These are phyloP conservation scores for Microdochium bolleyi DNA, from an alignment of 2,329 filamentous ascomycete genomes.

Conservation along the genomic window DNA sequence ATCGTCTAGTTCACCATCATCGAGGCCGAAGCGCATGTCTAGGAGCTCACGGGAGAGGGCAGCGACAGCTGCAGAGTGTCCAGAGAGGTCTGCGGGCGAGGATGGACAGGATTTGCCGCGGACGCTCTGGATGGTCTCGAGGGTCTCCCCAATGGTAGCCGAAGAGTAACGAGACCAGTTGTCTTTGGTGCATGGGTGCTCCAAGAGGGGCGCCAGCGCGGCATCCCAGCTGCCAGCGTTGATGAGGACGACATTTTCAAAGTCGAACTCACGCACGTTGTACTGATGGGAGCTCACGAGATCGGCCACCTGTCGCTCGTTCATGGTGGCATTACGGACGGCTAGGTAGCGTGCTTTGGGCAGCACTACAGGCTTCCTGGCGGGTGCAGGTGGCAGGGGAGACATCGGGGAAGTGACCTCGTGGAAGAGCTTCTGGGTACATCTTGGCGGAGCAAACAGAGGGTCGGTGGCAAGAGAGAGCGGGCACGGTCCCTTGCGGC, in stretches of 20 bases:
- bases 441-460: conserved; percentile 51
- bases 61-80: conserved; percentile 44
- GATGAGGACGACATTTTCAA: conserved; percentile 65
- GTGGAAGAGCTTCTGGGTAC: conserved; percentile 50
- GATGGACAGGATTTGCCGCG: conserved; percentile 2
- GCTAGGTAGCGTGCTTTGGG: conserved; percentile 59
- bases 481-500: conserved; percentile 65
- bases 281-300: conserved; percentile 61
- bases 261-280: conserved; percentile 69
- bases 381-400: conserved; percentile 44
- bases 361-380: conserved; percentile 54
- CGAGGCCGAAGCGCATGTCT: conserved; percentile 23
- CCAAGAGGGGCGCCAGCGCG: conserved; percentile 64
- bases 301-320: conserved; percentile 59
- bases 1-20: conserved; percentile 16
- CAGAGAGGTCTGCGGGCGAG: conserved; percentile 28
- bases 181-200: conserved; percentile 31
- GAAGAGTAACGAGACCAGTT: conserved; percentile 34
- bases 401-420: conserved; percentile 60
- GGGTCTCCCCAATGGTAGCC: conserved; percentile 20
- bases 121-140: conserved; percentile 12
- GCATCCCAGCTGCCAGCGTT: conserved; percentile 71
- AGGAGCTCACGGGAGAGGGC: conserved; percentile 45
- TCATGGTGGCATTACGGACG: conserved; percentile 65
- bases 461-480: conserved; percentile 63